Conservation (phyloP, 1,284 basidiomycete species). For the Marasmius oreades region DNA sequence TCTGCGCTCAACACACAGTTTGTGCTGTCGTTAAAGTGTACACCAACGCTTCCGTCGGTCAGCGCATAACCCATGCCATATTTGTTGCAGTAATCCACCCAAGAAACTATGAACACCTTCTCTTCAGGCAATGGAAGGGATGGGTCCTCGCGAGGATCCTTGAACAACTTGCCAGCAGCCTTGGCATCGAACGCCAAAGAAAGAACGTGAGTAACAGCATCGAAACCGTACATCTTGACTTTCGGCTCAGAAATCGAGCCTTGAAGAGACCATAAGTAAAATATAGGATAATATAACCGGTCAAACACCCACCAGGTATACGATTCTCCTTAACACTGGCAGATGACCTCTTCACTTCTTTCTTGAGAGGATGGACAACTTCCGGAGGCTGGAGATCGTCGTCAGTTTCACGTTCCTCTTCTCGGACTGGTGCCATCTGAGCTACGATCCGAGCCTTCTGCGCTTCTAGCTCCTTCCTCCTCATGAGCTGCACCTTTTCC, state of each 20-base stretch:
- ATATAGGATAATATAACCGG: not conserved
- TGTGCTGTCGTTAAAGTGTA: conserved; percentile 95
- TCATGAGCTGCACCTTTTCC: conserved; percentile 44
- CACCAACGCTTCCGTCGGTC: conserved; percentile 91
- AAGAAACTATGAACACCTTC: conserved; percentile 89
- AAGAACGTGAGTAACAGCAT: conserved; percentile 63
- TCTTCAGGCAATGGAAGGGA: conserved; percentile 50
- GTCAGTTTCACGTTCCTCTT: conserved; percentile 36
- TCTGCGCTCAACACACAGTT: conserved; percentile 81
- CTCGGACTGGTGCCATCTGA: conserved; percentile 69
- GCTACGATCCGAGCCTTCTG: conserved; percentile 89
- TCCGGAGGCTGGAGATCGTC: conserved; percentile 38
- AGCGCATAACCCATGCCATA: conserved; percentile 98
- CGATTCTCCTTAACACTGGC: conserved; percentile 29
- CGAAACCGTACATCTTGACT: conserved; percentile 53
- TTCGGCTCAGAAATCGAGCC: conserved; percentile 22
- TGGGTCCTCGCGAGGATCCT: conserved; percentile 53
- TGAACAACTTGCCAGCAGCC: conserved; percentile 56
- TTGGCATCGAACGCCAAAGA: conserved; percentile 62
- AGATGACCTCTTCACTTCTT: conserved; percentile 26
- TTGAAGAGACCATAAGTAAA: conserved; percentile 16
- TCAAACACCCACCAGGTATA: conserved; percentile 18
- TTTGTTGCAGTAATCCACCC: conserved; percentile 98
- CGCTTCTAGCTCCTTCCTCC: conserved; percentile 68
- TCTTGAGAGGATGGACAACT: conserved; percentile 34